phyloP scores from a whole-genome alignment of 2,329 filamentous ascomycete species.

The Colletotrichum spaethianum region DNA sequence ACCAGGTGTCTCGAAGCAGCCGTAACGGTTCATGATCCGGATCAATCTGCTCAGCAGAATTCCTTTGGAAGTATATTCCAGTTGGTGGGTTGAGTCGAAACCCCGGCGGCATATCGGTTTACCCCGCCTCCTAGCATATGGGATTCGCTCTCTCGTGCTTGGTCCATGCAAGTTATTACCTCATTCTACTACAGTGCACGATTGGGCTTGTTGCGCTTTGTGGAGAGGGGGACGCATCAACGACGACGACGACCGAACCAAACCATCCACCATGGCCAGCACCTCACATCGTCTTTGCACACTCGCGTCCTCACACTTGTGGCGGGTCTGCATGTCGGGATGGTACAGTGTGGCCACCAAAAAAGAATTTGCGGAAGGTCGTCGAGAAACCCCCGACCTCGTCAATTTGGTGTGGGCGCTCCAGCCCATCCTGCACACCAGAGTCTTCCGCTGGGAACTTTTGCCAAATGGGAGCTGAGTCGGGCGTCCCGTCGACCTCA shows the following conservation, averaged over 20 bases:
- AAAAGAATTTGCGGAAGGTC: conserved; percentile 16
- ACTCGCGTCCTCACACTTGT: conserved; percentile 1
- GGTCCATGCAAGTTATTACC: not conserved
- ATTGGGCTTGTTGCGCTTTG: not conserved
- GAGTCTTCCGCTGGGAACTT: not conserved
- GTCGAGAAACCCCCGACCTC: not conserved
- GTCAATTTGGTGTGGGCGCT: not conserved
- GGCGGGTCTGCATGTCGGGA: conserved; percentile 7
- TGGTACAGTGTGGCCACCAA: not conserved
- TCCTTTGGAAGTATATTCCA: not conserved
- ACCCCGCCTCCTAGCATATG: conserved; percentile 4
- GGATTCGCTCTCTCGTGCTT: not conserved
- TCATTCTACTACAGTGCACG: not conserved
- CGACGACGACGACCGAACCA: not conserved
- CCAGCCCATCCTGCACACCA: not conserved
- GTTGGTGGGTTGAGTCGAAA: not conserved
- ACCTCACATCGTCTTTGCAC: conserved; percentile 8
- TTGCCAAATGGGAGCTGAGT: conserved; percentile 7
- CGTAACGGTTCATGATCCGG: not conserved
- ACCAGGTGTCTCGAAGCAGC: conserved; percentile 2
- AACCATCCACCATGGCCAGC: not conserved
- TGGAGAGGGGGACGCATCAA: not conserved
- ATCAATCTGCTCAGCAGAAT: not conserved
- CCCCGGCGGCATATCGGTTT: not conserved
- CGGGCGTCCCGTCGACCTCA: not conserved